Percentiles rank a stretch among this genome's conserved stretches.
phyloP scores from a whole-genome alignment of 2,329 filamentous ascomycete species.

The Boeremia exigua region DNA sequence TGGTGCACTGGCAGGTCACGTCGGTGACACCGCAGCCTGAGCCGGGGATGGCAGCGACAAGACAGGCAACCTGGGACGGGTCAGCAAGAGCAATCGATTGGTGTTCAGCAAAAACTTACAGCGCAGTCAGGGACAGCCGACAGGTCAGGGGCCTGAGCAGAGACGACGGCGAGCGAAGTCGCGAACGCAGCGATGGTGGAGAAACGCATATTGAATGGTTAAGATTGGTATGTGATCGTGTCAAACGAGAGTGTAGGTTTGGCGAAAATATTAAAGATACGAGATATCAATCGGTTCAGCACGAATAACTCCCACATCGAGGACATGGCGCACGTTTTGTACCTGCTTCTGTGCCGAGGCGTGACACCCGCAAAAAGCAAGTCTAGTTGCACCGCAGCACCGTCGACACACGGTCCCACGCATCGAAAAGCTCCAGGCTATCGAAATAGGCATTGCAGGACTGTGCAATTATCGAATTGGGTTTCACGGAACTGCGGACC shows the following conservation, averaged over 20 bases:
- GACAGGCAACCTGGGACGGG: conserved; percentile 52
- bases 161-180: conserved; percentile 34
- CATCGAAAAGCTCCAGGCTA: conserved; percentile 1
- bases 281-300: conserved; percentile 2
- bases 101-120: conserved; percentile 28
- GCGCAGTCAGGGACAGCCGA: conserved; percentile 39
- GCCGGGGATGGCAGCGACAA: conserved; percentile 54
- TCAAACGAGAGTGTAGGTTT: conserved; percentile 10
- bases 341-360: conserved; percentile 9
- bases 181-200: conserved; percentile 33
- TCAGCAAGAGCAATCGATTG: conserved; percentile 2
- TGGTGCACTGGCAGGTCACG: conserved; percentile 60
- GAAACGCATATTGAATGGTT: conserved; percentile 41
- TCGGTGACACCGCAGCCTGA: conserved; percentile 58
- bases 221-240: neutral
- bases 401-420: conserved; percentile 2
- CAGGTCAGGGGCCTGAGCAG: conserved; percentile 35
- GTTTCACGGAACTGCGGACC: conserved; percentile 2
- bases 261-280: neutral
- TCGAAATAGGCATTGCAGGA: conserved; percentile 9
- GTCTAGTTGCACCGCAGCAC: conserved; percentile 10
- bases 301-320: neutral
- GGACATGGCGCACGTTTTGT: conserved; percentile 13
- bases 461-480: conserved; percentile 11
- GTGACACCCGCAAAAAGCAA: conserved; percentile 7